These are phyloP conservation scores for Tolypocladium paradoxum DNA, from an alignment of 2,329 filamentous ascomycete genomes.

Conservation along the genomic window DNA sequence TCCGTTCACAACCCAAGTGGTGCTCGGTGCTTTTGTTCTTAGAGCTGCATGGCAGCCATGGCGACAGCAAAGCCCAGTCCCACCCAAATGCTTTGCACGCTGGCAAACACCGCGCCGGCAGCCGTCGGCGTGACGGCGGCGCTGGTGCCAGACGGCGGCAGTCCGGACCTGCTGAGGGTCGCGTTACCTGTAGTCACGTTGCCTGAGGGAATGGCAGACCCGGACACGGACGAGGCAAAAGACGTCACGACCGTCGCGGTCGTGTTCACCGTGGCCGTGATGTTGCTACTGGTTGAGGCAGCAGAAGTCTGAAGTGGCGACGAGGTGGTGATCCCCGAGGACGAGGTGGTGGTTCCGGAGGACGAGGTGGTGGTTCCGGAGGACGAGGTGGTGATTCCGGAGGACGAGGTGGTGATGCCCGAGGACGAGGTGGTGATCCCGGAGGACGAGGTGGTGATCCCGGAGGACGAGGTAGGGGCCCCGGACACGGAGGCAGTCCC, in stretches of 20 bases:
- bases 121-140: not conserved
- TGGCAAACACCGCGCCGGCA: not conserved
- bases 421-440: too few species aligned
- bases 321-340: too few species aligned
- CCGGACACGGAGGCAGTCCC: not conserved
- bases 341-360: too few species aligned
- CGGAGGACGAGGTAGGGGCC: too few species aligned
- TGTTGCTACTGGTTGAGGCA: too few species aligned
- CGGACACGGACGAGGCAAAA: not conserved
- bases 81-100: constrained; percentile 4
- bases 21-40: not conserved
- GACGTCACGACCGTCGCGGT: too few species aligned
- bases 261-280: too few species aligned
- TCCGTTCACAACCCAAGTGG: not conserved
- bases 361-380: too few species aligned
- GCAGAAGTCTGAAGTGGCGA: too few species aligned
- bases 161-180: not conserved
- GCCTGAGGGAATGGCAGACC: not conserved
- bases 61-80: constrained; percentile 4
- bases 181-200: constrained; percentile 1
- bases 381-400: too few species aligned
- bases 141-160: not conserved
- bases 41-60: constrained; percentile 5
- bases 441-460: too few species aligned
- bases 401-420: too few species aligned